Evolutionary conservation across 345 rosid genomes (phyloP), one percentile per base, ranked within the genome.

Genomic region (Laguncularia racemosa): DNA sequence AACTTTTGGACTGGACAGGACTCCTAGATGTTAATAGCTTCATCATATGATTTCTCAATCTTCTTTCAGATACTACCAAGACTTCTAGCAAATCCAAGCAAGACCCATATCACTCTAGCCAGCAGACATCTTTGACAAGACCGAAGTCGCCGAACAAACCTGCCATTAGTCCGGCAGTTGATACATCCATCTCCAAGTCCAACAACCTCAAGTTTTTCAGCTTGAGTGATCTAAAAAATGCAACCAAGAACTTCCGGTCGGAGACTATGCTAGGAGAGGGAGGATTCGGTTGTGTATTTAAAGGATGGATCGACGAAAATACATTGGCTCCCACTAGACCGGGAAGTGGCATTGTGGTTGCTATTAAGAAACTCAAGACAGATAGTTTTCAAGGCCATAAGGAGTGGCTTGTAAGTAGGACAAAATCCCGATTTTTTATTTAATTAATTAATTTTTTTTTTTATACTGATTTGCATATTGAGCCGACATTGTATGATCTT

Each of bases 401-500:
- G 70, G 92, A 85, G 68, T 85, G 92, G 92, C 88, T 85, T 67
- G 92, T 82, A 85, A 5, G 84, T 71, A 20, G 57, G 47, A 14
- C 44, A 26, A 43, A 20, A 28, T 17, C 33, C 50, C 5, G 28
- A 23, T 23, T 3, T 9, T 4, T 40, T 46, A 17, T 47, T 50
- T 26, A 48, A 43, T 23, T 2, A 3, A 15, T 20, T 13, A 50
- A n/a, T n/a, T n/a, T n/a, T n/a, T n/a, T n/a, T n/a, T n/a, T 52
- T n/a, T 20, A 44, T 50, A 55, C 48, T 49, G 16, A 13, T 43
- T 45, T 20, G 9, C 4, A 20, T 18, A 48, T 33, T 28, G n/a
- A 38, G 21, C 16, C 56, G 18, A 16, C 26, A 5, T 28, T 3
- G 47, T 71, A 33, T 12, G 16, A 19, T 43, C 19, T 56, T 56